Percentiles rank a stretch among this genome's conserved stretches.
These are phyloP conservation scores for Phanerochaete sordida DNA, from an alignment of 768 basidiomycete genomes.

Conservation along the genomic window DNA sequence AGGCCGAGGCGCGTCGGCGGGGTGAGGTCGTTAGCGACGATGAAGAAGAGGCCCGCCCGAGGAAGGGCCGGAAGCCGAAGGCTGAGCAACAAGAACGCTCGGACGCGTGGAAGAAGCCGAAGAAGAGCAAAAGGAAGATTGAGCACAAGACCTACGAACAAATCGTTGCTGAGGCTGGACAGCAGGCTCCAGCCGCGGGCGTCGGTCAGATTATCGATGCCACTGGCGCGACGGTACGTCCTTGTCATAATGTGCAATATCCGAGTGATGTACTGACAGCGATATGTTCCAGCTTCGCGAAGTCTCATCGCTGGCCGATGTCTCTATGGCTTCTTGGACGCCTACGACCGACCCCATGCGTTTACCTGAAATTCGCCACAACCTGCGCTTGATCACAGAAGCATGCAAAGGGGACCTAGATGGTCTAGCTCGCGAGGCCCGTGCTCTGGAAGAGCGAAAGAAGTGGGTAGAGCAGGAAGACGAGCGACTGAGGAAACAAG, in stretches of 20 bases:
- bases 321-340: slow-evolving; percentile 77
- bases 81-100: slow-evolving; percentile 54
- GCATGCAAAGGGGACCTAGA: slow-evolving; percentile 82
- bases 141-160: slow-evolving; percentile 98
- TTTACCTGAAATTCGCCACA: slow-evolving; percentile 96
- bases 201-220: slow-evolving; percentile 93
- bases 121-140: slow-evolving; percentile 79
- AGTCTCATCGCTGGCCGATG: slow-evolving; percentile 78
- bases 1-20: slow-evolving; percentile 70
- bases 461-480: slow-evolving; percentile 72
- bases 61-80: slow-evolving; percentile 51
- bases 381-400: slow-evolving; percentile 83
- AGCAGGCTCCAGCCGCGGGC: slow-evolving; percentile 45
- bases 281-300: slow-evolving; percentile 63
- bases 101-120: slow-evolving; percentile 83
- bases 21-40: slow-evolving; percentile 77
- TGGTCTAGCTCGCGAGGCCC: slow-evolving; percentile 87
- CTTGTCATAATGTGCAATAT: background rate
- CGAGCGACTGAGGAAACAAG: slow-evolving; percentile 58
- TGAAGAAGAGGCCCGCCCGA: slow-evolving; percentile 48
- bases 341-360: slow-evolving; percentile 84
- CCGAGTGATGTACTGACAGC: slow-evolving; percentile 1
- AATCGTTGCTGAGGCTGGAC: slow-evolving; percentile 83
- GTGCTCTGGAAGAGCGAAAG: slow-evolving; percentile 75
- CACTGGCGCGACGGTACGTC: slow-evolving; percentile 82